Base-by-base conservation (phyloP, 495 filamentous ascomycete species). In the Hyaloscypha bicolor region DNA sequence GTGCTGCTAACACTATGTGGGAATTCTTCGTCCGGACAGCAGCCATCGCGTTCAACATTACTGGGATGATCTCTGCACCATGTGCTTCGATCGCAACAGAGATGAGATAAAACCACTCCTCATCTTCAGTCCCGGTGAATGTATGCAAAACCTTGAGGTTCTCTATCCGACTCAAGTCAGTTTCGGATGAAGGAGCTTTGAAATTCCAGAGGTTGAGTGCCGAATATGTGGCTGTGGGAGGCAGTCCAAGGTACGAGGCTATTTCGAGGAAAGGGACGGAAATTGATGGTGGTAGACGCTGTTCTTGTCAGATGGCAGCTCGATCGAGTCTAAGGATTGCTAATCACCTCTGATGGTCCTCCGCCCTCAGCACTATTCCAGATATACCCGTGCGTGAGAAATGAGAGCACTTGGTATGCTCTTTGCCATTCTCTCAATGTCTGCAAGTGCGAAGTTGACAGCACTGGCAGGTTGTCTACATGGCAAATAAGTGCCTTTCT, bases 91-190 rank as follows among this genome's bases (percentile, higher is more conserved):
- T 73, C 6, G 72, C 74, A 21, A 71, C 67, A 14, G 74, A 74
- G 42, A 76, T 68, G 19, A 74, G 60, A 55, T 69, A 75, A 57
- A 76, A 76, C 74, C 74, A 76, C 53, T 65, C 65, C 66, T 76
- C 74, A 53, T 74, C 72, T 14, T 37, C 14, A 4, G 73, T 69
- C 2, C 71, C 74, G 6, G 74, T 76, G 42, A 73, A 71, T 19
- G 74, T 76, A 52, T 71, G 60, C 6, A 74, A 65, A 4, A 48
- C 35, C 9, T 29, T 21, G 1, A 74, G 37, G 31, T 73, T 69
- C 8, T 73, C 66, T 16, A 70, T 52, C 1, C 62, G 4, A 25
- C 29, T 42, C 35, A 76, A 64, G 19, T 63, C 21, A 0, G n/a
- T 37, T 30, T 60, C 32, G 6, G 30, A 11, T 57, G 45, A 9